phyloP scores from a whole-genome alignment of 2,329 filamentous ascomycete genomes.

The Drechslerella coelobrocha region DNA sequence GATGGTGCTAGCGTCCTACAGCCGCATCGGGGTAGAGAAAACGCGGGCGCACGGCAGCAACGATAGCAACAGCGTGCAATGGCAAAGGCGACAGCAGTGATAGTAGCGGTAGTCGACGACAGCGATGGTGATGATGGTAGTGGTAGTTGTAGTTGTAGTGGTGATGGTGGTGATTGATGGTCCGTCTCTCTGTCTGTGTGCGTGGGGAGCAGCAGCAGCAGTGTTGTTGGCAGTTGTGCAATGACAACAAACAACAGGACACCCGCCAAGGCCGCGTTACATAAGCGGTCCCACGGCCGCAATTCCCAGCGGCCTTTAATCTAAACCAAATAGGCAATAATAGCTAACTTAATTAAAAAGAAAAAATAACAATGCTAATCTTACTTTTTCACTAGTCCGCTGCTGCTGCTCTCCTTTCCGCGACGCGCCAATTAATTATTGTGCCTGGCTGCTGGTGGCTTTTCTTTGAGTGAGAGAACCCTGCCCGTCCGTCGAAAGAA shows the following conservation, averaged over 20 bases:
- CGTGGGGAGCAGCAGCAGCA: too few relatives aligned
- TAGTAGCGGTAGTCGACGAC: background rate
- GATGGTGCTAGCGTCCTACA: background rate
- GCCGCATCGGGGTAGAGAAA: background rate
- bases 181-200: too few relatives aligned
- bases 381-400: too few relatives aligned
- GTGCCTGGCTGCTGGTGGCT: too few relatives aligned
- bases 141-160: background rate
- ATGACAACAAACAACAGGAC: conserved; percentile 3
- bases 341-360: background rate
- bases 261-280: conserved; percentile 49
- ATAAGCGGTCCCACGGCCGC: conserved; percentile 36
- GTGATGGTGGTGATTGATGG: conserved; percentile 6
- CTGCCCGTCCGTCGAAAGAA: too few relatives aligned
- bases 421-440: background rate
- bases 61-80: background rate
- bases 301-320: background rate
- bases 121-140: conserved; percentile 6
- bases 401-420: background rate
- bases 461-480: too few relatives aligned
- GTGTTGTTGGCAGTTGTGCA: background rate
- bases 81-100: too few relatives aligned
- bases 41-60: background rate
- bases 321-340: background rate
- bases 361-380: background rate